A percentile compares a stretch with the other conserved stretches of the same genome.
Conservation (phyloP, 139 green algal species). For the Asterochloris erici region DNA sequence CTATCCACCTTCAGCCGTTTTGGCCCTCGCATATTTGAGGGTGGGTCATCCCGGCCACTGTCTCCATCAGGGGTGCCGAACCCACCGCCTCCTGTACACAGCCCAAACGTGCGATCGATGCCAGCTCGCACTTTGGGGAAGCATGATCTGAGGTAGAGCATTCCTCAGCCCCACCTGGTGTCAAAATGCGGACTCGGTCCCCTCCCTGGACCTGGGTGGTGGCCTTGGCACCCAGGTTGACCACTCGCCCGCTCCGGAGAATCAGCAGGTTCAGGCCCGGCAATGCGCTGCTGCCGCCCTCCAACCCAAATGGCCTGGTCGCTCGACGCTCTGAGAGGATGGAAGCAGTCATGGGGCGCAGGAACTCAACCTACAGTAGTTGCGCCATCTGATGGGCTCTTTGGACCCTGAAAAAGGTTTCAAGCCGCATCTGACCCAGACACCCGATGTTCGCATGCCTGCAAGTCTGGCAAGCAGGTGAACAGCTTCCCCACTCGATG, state of each 20-base stretch:
- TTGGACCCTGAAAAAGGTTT: neutral
- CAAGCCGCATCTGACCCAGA: too few relatives aligned
- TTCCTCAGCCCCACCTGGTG: slow-evolving; percentile 44
- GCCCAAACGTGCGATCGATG: neutral
- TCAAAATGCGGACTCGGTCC: slow-evolving; percentile 63
- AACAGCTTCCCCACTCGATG: neutral
- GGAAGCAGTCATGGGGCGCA: slow-evolving; percentile 72
- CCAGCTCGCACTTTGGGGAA: too few relatives aligned
- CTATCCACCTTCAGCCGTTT: too few relatives aligned
- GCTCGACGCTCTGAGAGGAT: slow-evolving; percentile 87
- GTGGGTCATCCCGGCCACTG: too few relatives aligned
- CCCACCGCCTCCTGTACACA: too few relatives aligned
- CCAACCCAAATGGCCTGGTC: slow-evolving; percentile 72
- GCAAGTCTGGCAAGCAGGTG: neutral
- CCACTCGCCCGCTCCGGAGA: slow-evolving; percentile 34
- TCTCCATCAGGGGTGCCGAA: too few relatives aligned
- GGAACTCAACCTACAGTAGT: slow-evolving; percentile 75
- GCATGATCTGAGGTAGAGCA: too few relatives aligned
- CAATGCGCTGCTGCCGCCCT: slow-evolving; percentile 57
- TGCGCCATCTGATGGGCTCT: neutral
- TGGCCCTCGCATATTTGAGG: too few relatives aligned
- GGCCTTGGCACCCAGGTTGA: slow-evolving; percentile 81
- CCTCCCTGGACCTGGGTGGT: slow-evolving; percentile 54
- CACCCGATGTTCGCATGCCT: too few relatives aligned
- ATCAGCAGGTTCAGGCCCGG: slow-evolving; percentile 79